Percentiles rank a stretch among this genome's conserved stretches.
phyloP scores from a whole-genome alignment of 257 asterid species.

The Ballota nigra region DNA sequence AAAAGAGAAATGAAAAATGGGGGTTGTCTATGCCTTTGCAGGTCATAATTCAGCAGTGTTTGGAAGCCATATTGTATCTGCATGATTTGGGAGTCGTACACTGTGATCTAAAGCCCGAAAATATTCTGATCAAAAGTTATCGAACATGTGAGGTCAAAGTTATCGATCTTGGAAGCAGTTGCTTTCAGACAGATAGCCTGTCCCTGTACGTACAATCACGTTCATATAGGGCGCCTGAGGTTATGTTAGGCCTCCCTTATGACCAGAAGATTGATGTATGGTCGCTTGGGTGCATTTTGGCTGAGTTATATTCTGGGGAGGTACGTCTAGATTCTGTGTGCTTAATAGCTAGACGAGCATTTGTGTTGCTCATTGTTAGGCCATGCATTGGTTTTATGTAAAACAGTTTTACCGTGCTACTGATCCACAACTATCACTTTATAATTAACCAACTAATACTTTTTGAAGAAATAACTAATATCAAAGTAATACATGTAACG shows the following conservation, averaged over 20 bases:
- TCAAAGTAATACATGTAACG: no score
- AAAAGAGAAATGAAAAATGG: background rate
- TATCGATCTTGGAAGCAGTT: slow-evolving; percentile 93
- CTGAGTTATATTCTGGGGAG: slow-evolving; percentile 82
- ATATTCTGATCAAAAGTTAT: slow-evolving; percentile 78
- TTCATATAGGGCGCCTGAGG: slow-evolving; percentile 93
- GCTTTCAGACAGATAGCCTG: slow-evolving; percentile 68
- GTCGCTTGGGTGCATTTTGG: slow-evolving; percentile 89
- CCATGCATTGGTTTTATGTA: background rate
- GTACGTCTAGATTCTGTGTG: slow-evolving; percentile 27
- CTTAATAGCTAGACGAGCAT: background rate
- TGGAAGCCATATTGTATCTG: slow-evolving; percentile 68
- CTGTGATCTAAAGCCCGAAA: slow-evolving; percentile 92
- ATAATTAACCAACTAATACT: no score
- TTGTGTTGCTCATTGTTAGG: background rate
- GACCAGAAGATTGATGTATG: slow-evolving; percentile 79
- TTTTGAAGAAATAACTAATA: no score
- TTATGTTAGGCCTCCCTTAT: slow-evolving; percentile 75
- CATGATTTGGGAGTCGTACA: slow-evolving; percentile 81
- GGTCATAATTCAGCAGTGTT: slow-evolving; percentile 68
- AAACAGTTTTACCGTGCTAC: no score
- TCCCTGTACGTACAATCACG: slow-evolving; percentile 85
- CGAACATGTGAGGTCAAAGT: slow-evolving; percentile 73
- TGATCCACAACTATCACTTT: no score
- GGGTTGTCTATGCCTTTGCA: slow-evolving; percentile 30